These are phyloP conservation scores for Aureobasidium sp. DNA, from an alignment of 2,329 filamentous ascomycete species.

Conservation along the genomic window DNA sequence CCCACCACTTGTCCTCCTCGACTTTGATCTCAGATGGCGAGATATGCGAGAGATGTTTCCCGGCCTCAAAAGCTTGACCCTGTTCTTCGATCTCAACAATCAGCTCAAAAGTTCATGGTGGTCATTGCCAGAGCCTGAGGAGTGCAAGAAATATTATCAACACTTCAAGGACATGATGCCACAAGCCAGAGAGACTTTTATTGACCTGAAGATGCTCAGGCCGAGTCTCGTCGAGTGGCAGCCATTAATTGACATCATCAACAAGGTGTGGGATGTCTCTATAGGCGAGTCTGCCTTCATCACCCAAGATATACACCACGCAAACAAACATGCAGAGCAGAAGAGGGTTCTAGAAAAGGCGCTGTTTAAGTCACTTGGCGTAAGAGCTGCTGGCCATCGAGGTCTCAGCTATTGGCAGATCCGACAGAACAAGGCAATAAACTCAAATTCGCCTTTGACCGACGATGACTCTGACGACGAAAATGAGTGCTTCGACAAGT, in stretches of 20 bases:
- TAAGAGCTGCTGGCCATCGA: not conserved
- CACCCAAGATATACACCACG: not conserved
- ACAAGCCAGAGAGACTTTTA: not conserved
- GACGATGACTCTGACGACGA: constrained; percentile 4
- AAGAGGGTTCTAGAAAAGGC: not conserved
- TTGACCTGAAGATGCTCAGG: not conserved
- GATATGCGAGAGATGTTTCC: not conserved
- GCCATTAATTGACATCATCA: not conserved
- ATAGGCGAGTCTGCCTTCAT: not conserved
- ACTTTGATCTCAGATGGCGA: not conserved
- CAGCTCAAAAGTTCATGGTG: not conserved
- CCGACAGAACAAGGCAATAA: not conserved
- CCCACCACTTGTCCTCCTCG: not conserved
- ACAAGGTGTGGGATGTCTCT: not conserved
- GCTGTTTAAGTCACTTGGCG: not conserved
- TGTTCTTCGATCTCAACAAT: not conserved
- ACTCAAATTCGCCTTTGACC: not conserved
- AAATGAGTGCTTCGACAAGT: not conserved
- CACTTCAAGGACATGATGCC: not conserved
- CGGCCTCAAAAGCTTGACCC: not conserved
- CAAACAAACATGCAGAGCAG: not conserved
- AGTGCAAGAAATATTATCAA: not conserved
- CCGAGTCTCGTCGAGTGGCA: not conserved
- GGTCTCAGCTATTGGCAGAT: not conserved
- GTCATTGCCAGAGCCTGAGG: not conserved